Base-by-base conservation (phyloP, 768 basidiomycete genomes). In the Mycena vulgaris region DNA sequence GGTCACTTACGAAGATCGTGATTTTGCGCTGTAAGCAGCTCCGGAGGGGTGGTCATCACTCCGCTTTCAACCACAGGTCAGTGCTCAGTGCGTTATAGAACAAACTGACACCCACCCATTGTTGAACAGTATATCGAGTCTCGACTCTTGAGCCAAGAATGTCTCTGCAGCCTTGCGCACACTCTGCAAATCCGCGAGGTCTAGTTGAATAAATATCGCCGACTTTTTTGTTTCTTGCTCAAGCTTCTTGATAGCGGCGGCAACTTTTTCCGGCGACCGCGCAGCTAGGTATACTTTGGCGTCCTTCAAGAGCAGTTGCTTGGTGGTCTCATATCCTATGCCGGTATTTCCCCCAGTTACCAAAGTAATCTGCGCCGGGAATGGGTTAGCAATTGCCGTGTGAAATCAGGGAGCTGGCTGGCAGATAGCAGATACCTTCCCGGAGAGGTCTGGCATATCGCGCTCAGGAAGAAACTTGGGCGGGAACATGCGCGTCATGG, bases 291-390 rank as follows among this genome's bases (percentile, higher is more conserved):
- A 80, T 3, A 80, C 79, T 60, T 73, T 77, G 30, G 79, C 79
- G 28, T 75, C 75, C 60, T 80, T 79, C 21, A 73, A 63, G 0
- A 79, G 62, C 27, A 80, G 64, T 13, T 77, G 74, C 72, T 80
- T 83, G 33, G 78, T 79, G 21, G 83, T 85, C 63, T 84, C 82
- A 42, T 80, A 81, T 5, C 85, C 86, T 35, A 87, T 81, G 2
- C 78, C 84, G 0, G 80, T 69, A 65, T 83, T 85, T 3, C 82
- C 82, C 2, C 85, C 83, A 16, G 80, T 80, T 19, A 83, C 80
- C 39, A 83, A 73, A 17, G 78, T 68, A 37, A 84, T 81, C 64
- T 71, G 63, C n/a, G n/a, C n/a, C n/a, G n/a, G n/a, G n/a, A n/a
- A n/a, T n/a, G n/a, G n/a, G n/a, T n/a, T n/a, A n/a, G n/a, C n/a